Conservation (phyloP, 192 early-diverging fungal species). For the Linnemannia exigua region DNA sequence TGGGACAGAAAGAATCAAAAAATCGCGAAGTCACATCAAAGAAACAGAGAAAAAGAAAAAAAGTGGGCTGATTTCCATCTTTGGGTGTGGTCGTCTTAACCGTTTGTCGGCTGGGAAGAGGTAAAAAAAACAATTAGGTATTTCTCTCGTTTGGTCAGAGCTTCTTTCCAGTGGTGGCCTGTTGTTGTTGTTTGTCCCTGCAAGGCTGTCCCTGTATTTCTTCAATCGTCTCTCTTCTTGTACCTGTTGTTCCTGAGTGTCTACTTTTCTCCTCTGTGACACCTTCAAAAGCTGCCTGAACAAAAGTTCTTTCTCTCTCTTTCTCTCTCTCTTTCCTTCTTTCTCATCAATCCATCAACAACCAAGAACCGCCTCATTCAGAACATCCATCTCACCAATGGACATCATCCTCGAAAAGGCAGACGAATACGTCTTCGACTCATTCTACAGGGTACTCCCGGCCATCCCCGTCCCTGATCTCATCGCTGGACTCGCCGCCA, state of each 20-base stretch:
- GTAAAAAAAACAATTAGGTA: background rate
- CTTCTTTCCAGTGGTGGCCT: background rate
- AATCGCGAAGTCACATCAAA: background rate
- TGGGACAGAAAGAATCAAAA: background rate
- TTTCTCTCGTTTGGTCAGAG: background rate
- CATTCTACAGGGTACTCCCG: slow-evolving; percentile 65
- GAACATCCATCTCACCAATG: slow-evolving; percentile 64
- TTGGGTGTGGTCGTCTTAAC: too few species aligned
- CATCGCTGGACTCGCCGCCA: slow-evolving; percentile 52
- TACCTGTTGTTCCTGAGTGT: background rate
- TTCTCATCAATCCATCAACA: slow-evolving; percentile 15
- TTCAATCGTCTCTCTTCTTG: too few species aligned
- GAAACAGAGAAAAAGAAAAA: background rate
- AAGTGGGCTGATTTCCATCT: background rate
- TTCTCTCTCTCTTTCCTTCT: slow-evolving; percentile 17
- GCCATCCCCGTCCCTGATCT: slow-evolving; percentile 61
- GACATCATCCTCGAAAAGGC: slow-evolving; percentile 73
- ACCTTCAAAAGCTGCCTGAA: background rate
- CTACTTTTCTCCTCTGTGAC: background rate
- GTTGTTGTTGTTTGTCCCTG: background rate
- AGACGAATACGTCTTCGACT: slow-evolving; percentile 77
- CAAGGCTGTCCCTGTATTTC: background rate
- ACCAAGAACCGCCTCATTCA: too few species aligned
- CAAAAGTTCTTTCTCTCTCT: background rate
- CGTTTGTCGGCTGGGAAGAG: background rate